These are phyloP conservation scores for Herpetospermum pedunculosum DNA, from an alignment of 306 rosid genomes.

Conservation along the genomic window DNA sequence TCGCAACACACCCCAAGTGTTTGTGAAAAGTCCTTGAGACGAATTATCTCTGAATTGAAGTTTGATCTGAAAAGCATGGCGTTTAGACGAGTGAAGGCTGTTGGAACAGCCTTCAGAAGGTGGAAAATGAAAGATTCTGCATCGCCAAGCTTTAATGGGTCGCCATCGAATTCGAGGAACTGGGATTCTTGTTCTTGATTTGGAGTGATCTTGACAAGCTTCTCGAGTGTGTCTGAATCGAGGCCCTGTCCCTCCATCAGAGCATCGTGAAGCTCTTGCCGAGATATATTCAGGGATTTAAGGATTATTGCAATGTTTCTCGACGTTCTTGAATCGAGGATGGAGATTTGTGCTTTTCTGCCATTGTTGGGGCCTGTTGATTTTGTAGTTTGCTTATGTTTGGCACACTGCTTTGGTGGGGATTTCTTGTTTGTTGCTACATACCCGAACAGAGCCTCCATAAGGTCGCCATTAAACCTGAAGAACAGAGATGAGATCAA, in stretches of 20 bases:
- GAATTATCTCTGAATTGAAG: constrained; percentile 46
- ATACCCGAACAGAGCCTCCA: constrained; percentile 72
- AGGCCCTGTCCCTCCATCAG: constrained; percentile 63
- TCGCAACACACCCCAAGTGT: constrained; percentile 55
- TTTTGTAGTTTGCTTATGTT: not conserved
- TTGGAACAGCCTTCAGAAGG: constrained; percentile 59
- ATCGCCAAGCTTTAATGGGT: constrained; percentile 50
- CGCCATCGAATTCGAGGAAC: constrained; percentile 45
- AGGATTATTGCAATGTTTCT: constrained; percentile 73
- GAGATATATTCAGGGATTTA: constrained; percentile 44
- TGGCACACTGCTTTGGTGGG: constrained; percentile 20
- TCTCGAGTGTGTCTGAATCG: constrained; percentile 55
- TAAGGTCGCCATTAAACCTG: constrained; percentile 75
- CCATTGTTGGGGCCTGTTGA: constrained; percentile 20
- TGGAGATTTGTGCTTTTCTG: constrained; percentile 42
- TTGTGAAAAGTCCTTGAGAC: constrained; percentile 41
- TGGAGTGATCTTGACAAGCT: constrained; percentile 62
- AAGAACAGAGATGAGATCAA: not conserved
- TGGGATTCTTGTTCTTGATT: constrained; percentile 54
- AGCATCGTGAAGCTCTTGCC: constrained; percentile 45
- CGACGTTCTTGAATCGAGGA: constrained; percentile 61
- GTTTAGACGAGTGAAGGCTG: constrained; percentile 47
- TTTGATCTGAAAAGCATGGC: constrained; percentile 66
- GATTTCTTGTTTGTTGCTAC: constrained; percentile 20
- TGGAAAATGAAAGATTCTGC: constrained; percentile 68